Evolutionary conservation across 139 green algal species (phyloP), one percentile per base, ranked within the genome.

Genomic region (Nannochloris sp.): DNA sequence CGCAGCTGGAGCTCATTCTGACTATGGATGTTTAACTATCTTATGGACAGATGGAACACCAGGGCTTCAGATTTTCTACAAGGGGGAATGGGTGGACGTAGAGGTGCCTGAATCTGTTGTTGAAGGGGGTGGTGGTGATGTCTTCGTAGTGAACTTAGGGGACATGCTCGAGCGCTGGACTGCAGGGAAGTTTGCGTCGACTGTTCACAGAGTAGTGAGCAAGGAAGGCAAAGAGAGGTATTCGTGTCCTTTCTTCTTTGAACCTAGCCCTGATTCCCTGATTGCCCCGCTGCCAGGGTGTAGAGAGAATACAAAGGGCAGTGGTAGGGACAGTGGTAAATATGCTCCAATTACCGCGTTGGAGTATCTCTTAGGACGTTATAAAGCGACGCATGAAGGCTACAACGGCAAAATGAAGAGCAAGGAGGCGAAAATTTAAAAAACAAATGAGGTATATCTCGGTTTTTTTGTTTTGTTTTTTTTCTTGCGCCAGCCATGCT

Each of bases 21-120:
- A 97, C 53, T 97, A 96, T 74, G 92, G 92, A 34, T 92, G 93
- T 77, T 68, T 98, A 4, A 98, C 92, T 9, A 57, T 98, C 6
- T 85, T 98, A 14, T 54, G 53, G 4, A 95, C 87, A 9, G 86
- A 95, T 46, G 81, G 80, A 4, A 61, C 66, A 32, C 86, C 84
- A 5, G 64, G 64, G n/a, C 48, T 70, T 15, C 48, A 70, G 33
- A 59, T 70, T 44, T 45, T 70, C 15, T 30, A 53, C 10, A 60
- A 60, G 30, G 61, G 70, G 7, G n/a, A 14, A 2, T 97, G 89
- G 87, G 34, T 80, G 29, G 82, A 90, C 42, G 85, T 97, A 25
- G 13, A 38, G 15, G 48, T 61, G 3, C 81, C 80, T 0, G 1
- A 79, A 9, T 61, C 67, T 0, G n/a, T n/a, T n/a, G n/a, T n/a